Base-by-base conservation (phyloP, 2,329 filamentous ascomycete species). In the Botryotinia convoluta region DNA sequence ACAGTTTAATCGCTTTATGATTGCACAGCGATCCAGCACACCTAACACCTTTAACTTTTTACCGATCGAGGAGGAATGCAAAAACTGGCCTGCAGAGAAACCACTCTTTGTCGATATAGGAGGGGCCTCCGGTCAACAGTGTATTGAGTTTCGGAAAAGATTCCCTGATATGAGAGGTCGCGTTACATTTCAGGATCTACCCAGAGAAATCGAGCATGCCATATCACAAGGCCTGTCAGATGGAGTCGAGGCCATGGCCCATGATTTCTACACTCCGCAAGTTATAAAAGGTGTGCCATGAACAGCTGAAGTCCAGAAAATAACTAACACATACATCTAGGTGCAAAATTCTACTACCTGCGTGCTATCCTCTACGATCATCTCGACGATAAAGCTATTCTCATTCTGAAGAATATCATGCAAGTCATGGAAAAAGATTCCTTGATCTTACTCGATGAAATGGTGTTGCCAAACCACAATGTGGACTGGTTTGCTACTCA, bases 401-500 rank as follows among this genome's bases (percentile, higher is more conserved):
- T 72, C 12, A 83, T 86, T 14, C 79, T 85, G 44, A 76, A 76
- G 8, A 79, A 81, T 18, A 76, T 82, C 8, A 74, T 73, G 2
- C 75, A 77, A 4, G 83, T 83, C 2, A 81, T 85, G 78, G 77
- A 75, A 1, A 69, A 76, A 0, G 80, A 82, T 14, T 84, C 83
- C 0, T 76, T 79, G 26, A 79, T 86, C 26, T 73, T 86, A 35
- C 82, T 85, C 59, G 82, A 84, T 73, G 84, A 86, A 42, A 78
- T 83, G 42, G 81, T 85, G 2, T 63, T 85, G 9, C 82, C 83
- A 1, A 78, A 83, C 37, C 76, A 68, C 4, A 80, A 80, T 8
- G 81, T 78, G 1, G 77, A 80, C 39, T 81, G 76, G 76, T 74
- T 80, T 69, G 78, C 81, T 5, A 77, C 81, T 1, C 75, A 77